Base-by-base conservation (phyloP, 73 alveolate genomes). In the Breviolum minutum region DNA sequence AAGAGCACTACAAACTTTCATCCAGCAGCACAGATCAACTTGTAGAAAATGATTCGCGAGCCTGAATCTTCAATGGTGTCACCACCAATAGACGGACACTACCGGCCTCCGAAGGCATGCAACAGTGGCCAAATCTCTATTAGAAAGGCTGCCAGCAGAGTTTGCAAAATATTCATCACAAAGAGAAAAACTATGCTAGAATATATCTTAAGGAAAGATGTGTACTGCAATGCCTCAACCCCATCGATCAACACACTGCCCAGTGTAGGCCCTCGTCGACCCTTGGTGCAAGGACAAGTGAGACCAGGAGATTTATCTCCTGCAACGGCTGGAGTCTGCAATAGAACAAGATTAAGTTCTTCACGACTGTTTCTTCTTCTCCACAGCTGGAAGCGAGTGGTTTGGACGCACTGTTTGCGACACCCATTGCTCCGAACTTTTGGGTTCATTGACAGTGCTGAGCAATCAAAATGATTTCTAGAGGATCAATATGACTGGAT, bases 51-150 rank as follows among this genome's bases (percentile, higher is more conserved):
- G 77, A 14, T 68, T 54, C 17, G 71, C 90, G 17, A 27, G 97
- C 97, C 97, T 92, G 98, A 64, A 92, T 92, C 98, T 80, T 92
- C 77, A 92, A 64, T 1, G 98, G 98, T 40, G 98, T 92, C 79
- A 92, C 98, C 90, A 92, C 86, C 54, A 92, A 54, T 32, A 92
- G 80, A 79, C 80, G 69, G 81, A 71, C 73, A 22, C 81, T 63
- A 64, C 87, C 87, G 27, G 98, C 90, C 98, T 92, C 81, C 40
- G 61, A 5, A 64, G 29, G 29, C 64, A 63, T 64, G n/a, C 5
- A 8, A 63, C 14, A n/a, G 8, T 22, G 14, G 20, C 7, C 24
- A 40, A 40, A 40, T 40, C 54, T 40, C 54, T 17, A 29, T 64
- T 54, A 13, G 61, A 22, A n/a, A 30, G 30, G 26, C 48, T 16